phyloP scores from a whole-genome alignment of 1,284 basidiomycete species.

The Moniliella sp. region DNA sequence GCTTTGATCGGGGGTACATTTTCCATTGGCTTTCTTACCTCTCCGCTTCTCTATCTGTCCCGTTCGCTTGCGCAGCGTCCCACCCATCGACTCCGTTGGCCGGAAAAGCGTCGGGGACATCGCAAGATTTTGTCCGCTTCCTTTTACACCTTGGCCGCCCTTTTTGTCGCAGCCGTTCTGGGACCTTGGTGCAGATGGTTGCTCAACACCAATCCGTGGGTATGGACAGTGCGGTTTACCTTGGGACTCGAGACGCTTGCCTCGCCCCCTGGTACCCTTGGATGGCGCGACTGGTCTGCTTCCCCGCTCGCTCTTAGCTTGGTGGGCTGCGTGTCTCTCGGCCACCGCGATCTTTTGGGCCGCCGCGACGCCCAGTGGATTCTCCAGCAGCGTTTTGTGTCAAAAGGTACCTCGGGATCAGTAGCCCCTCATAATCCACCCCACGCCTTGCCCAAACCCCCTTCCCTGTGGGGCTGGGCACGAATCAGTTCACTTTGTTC shows the following conservation, averaged over 20 bases:
- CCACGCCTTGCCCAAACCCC: no score
- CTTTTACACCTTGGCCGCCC: neutral
- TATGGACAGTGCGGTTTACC: constrained; percentile 47
- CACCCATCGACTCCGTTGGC: constrained; percentile 64
- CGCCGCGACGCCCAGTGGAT: constrained; percentile 56
- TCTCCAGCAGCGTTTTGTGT: no score
- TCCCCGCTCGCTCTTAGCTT: no score
- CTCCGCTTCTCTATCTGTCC: constrained; percentile 74
- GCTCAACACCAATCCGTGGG: constrained; percentile 66
- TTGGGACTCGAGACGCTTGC: no score
- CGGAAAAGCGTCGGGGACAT: constrained; percentile 63
- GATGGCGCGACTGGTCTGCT: no score
- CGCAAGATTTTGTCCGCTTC: constrained; percentile 57
- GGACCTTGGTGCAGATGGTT: constrained; percentile 81
- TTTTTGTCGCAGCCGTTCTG: constrained; percentile 41
- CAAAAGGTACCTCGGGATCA: no score
- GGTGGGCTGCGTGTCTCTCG: no score
- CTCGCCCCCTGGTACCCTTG: no score
- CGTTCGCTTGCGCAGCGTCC: constrained; percentile 78
- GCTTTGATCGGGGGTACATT: constrained; percentile 80
- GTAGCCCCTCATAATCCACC: no score
- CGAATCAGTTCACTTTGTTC: no score
- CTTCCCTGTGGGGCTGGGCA: no score
- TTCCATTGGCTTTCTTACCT: constrained; percentile 74
- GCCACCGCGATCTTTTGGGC: constrained; percentile 64